Evolutionary conservation across 1,139 yeast genomes (phyloP).

Genomic region (Kodamaea sp.): DNA sequence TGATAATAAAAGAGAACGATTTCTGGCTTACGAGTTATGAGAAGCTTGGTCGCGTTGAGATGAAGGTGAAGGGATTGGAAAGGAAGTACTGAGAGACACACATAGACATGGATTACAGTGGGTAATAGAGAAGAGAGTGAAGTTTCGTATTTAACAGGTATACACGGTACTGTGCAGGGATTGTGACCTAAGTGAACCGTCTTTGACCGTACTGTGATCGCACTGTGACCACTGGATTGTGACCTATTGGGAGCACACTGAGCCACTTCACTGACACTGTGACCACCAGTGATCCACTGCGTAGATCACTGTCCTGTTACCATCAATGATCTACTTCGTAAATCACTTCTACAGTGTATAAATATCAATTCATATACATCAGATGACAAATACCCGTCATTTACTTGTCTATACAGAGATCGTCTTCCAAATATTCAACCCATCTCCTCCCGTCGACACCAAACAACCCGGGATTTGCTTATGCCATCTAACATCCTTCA

Average conservation of each 20-base stretch:
- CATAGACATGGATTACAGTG: too few relatives aligned
- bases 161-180: too few relatives aligned
- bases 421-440: conserved; percentile 93
- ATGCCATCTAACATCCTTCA: conserved; percentile 98
- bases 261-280: too few relatives aligned
- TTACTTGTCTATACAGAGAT: conserved; percentile 65
- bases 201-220: too few relatives aligned
- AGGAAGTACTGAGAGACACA: not conserved
- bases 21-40: conserved; percentile 25
- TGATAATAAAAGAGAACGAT: conserved; percentile 22
- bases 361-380: conserved; percentile 6
- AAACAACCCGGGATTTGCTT: conserved; percentile 93
- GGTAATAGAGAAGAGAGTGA: too few relatives aligned
- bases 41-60: conserved; percentile 12
- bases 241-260: too few relatives aligned
- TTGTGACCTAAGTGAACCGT: too few relatives aligned
- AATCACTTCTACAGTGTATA: not conserved
- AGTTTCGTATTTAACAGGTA: too few relatives aligned
- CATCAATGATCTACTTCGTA: not conserved
- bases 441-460: conserved; percentile 94
- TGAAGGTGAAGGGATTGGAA: conserved; percentile 4
- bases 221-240: too few relatives aligned
- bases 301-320: too few relatives aligned
- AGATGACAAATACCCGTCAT: conserved; percentile 1
- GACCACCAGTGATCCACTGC: too few relatives aligned